Conservation (phyloP, 2,329 filamentous ascomycete species). For the Neofusicoccum sp. region DNA sequence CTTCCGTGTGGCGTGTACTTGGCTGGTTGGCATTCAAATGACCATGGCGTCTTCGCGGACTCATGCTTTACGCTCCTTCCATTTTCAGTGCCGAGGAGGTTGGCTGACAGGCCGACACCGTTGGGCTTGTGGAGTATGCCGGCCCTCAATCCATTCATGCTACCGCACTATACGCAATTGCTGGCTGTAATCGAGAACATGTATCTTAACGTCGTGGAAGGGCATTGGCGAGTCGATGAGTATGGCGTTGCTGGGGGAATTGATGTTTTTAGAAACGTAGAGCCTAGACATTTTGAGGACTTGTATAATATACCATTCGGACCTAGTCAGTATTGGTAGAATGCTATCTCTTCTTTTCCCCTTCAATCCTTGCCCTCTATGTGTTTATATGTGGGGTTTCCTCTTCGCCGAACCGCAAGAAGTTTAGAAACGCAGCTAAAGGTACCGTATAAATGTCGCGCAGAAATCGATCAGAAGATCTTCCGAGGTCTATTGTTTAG, state of each 20-base stretch:
- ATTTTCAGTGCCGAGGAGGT: too few species aligned
- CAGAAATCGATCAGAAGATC: too few species aligned
- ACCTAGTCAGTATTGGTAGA: too few species aligned
- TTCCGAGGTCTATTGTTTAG: too few species aligned
- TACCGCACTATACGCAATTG: background rate
- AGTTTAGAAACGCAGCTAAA: too few species aligned
- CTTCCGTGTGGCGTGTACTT: background rate
- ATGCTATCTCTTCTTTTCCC: too few species aligned
- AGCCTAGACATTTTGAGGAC: background rate
- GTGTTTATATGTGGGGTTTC: too few species aligned
- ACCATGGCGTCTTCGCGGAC: background rate
- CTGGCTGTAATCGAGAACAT: background rate
- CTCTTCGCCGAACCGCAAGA: too few species aligned
- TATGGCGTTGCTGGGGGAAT: background rate
- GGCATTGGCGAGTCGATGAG: background rate
- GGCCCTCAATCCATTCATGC: background rate
- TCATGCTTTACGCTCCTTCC: background rate
- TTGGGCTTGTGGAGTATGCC: background rate
- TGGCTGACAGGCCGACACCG: background rate
- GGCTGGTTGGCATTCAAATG: background rate
- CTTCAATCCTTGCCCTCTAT: too few species aligned
- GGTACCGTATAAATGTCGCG: too few species aligned
- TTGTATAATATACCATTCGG: background rate
- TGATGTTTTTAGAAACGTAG: background rate
- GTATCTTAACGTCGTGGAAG: background rate